These are phyloP conservation scores for Huntiella bhutanensis DNA, from an alignment of 2,329 filamentous ascomycete genomes.

Conservation along the genomic window DNA sequence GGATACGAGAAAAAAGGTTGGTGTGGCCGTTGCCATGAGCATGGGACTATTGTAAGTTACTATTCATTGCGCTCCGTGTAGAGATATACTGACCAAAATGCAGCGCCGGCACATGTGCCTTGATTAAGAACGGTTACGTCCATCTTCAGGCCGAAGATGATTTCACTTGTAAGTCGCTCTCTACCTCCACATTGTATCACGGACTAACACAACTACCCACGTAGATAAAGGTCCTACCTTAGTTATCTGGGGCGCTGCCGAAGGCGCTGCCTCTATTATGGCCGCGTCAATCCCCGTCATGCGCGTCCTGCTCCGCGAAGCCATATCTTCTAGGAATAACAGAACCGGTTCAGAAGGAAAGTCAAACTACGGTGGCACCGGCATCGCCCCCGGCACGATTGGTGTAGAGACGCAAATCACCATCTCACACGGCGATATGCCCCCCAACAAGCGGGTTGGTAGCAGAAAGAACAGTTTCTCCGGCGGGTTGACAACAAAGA, in stretches of 20 bases:
- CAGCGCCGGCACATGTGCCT: constrained; percentile 8
- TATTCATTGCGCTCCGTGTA: neutral
- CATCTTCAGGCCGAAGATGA: constrained; percentile 4
- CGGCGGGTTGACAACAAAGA: neutral
- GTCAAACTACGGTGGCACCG: neutral
- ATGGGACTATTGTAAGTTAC: constrained; percentile 15
- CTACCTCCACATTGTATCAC: neutral
- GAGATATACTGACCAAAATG: too few relatives aligned
- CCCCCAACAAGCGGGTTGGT: neutral
- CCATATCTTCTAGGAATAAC: constrained; percentile 4
- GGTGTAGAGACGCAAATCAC: constrained; percentile 3
- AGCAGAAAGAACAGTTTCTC: too few relatives aligned
- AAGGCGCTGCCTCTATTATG: constrained; percentile 6
- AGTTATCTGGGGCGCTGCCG: neutral
- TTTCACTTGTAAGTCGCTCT: constrained; percentile 5
- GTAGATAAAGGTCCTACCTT: constrained; percentile 5
- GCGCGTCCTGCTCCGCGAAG: constrained; percentile 13
- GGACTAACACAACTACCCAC: neutral
- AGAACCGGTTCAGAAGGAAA: neutral
- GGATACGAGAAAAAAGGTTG: constrained; percentile 16
- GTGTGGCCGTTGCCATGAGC: constrained; percentile 15
- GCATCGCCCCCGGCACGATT: too few relatives aligned
- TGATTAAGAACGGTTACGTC: constrained; percentile 5
- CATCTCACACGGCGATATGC: neutral
- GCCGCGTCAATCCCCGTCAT: neutral